These are phyloP conservation scores for Coleophoma cylindrospora DNA, from an alignment of 2,329 filamentous ascomycete species.

Conservation along the genomic window DNA sequence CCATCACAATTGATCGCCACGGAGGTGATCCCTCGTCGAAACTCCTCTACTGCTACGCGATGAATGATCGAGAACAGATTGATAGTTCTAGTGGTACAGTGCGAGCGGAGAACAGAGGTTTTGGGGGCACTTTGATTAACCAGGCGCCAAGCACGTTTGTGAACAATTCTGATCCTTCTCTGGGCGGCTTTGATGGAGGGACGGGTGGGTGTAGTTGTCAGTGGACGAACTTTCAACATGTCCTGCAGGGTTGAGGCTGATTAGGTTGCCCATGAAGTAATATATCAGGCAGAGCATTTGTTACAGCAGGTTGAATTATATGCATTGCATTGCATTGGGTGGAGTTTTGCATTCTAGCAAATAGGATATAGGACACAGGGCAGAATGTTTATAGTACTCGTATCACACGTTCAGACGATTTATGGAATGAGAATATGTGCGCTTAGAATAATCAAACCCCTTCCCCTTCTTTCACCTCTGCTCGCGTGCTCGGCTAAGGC, in stretches of 20 bases:
- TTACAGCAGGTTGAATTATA: neutral
- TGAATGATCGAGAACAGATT: slow-evolving; percentile 42
- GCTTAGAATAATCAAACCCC: neutral
- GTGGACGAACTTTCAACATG: slow-evolving; percentile 45
- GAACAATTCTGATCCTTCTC: slow-evolving; percentile 34
- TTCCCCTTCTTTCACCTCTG: too few species aligned
- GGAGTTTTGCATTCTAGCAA: neutral
- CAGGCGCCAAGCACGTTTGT: slow-evolving; percentile 30
- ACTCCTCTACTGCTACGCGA: slow-evolving; percentile 46
- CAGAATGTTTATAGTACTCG: neutral
- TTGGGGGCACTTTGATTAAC: slow-evolving; percentile 50
- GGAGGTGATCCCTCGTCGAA: slow-evolving; percentile 50
- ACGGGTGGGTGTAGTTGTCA: slow-evolving; percentile 57
- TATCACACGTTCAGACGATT: neutral
- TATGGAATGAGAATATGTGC: neutral
- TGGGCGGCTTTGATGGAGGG: slow-evolving; percentile 60
- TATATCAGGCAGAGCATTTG: neutral
- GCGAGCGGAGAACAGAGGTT: slow-evolving; percentile 43
- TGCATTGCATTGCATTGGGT: neutral
- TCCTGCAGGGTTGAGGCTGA: neutral
- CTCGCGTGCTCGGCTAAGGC: too few species aligned
- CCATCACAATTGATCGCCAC: slow-evolving; percentile 56
- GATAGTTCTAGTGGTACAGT: slow-evolving; percentile 36
- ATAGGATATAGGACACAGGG: neutral
- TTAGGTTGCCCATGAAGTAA: neutral